Evolutionary conservation across 73 alveolate species (phyloP).

Genomic region (Breviolum minutum): DNA sequence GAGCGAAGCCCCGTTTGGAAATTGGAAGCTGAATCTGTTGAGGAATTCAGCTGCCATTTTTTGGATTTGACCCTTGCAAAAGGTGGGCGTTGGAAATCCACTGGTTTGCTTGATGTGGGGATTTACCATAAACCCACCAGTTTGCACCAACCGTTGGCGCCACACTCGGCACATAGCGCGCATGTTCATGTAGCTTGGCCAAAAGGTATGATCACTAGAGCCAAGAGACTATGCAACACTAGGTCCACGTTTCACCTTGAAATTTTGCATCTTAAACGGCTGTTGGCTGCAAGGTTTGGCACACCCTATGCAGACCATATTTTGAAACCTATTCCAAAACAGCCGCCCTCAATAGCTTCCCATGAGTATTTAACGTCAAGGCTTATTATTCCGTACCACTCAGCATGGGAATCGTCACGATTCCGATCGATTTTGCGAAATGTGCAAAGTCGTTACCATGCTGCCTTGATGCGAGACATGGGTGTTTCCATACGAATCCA

Average conservation of each 20-base stretch:
- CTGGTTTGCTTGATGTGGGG: neutral
- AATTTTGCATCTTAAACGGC: neutral
- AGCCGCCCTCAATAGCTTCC: neutral
- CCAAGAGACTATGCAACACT: neutral
- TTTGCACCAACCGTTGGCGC: neutral
- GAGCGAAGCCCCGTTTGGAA: neutral
- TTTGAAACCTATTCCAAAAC: neutral
- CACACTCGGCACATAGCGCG: neutral
- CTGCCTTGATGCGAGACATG: too few species aligned
- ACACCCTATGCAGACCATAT: neutral
- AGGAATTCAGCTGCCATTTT: neutral
- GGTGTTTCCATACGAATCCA: too few species aligned
- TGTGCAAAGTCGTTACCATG: neutral
- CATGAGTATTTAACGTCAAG: neutral
- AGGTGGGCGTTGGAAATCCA: neutral
- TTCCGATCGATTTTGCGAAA: neutral
- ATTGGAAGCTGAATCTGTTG: neutral
- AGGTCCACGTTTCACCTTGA: neutral
- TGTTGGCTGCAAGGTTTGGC: conserved; percentile 9
- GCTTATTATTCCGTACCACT: neutral
- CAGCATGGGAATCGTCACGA: neutral
- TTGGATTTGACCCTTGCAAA: neutral
- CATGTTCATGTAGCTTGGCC: conserved; percentile 2
- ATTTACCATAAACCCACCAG: neutral
- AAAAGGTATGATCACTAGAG: neutral